Conservation (phyloP, 768 basidiomycete genomes). For the Macrolepiota fuliginosa region DNA sequence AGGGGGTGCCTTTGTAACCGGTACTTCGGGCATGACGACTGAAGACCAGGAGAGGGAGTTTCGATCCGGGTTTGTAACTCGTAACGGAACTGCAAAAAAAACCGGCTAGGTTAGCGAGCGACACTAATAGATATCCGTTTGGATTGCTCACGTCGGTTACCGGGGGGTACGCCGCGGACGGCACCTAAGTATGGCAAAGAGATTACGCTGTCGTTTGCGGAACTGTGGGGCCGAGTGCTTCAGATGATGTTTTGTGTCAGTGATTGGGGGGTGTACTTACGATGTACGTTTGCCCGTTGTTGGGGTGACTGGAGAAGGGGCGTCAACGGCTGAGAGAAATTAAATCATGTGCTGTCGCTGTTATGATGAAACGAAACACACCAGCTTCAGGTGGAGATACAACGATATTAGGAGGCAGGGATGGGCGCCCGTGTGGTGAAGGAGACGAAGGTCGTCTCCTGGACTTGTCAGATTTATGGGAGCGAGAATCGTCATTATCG, state of each 20-base stretch:
- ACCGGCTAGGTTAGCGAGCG: neutral
- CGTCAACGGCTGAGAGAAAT: neutral
- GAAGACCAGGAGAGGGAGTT: neutral
- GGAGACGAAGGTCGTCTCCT: constrained; percentile 6
- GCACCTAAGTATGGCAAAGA: constrained; percentile 47
- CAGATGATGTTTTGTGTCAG: constrained; percentile 5
- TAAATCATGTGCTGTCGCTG: neutral
- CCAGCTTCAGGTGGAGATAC: constrained; percentile 10
- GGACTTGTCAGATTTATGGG: constrained; percentile 9
- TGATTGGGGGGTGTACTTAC: neutral
- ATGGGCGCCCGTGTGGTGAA: neutral
- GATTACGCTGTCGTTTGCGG: constrained; percentile 45
- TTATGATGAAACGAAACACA: neutral
- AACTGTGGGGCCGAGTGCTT: constrained; percentile 31
- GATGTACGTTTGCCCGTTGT: neutral
- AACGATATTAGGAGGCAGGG: constrained; percentile 9
- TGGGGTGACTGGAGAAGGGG: constrained; percentile 1
- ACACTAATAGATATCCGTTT: neutral
- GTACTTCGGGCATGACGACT: constrained; percentile 31
- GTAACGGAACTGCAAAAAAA: constrained; percentile 31
- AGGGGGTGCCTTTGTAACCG: neutral
- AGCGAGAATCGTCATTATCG: constrained; percentile 3
- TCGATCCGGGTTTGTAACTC: constrained; percentile 40
- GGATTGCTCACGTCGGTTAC: constrained; percentile 39
- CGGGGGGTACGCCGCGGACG: constrained; percentile 44